Evolutionary conservation across 176 grass and related monocot species (phyloP), one percentile per base, ranked within the genome.

Genomic region (bread wheat (Triticum aestivum)): DNA sequence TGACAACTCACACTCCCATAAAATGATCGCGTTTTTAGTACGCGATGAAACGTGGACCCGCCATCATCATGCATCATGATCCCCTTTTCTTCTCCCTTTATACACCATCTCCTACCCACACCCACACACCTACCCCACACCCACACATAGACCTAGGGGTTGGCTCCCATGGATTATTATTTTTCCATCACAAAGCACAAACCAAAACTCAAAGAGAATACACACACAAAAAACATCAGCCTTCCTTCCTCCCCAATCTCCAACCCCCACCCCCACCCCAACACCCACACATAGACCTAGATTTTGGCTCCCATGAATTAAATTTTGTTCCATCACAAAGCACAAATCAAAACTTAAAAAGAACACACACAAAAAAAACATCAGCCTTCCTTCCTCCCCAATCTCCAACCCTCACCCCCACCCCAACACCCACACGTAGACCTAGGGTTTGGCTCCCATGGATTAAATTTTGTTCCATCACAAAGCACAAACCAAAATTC

Each of bases 111-210:
- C 5, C 27, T 27, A 4, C 7, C 34, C 34, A 37, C 33, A 11
- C 42, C 42, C 24, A 11, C 14, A 54, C 51, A 0, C 51, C 15
- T 15, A 17, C 49, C 15, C 14, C 41, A 44, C 42, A 44, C 42
- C 42, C 51, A 54, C 15, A 3, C 44, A 51, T 70, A 61, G 23
- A 83, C 39, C 52, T 83, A 83, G 69, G 69, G 54, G 62, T 83
- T 73, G 59, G 35, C 44, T 73, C 32, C 15, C 35, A 42, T 42
- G 1, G 4, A 18, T 3, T 64, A 24, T 17, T 64, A 26, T 27
- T 23, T 2, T 64, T 47, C 14, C 9, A 44, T 66, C 34, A 67
- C 10, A 76, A 76, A 26, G 44, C 44, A 33, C 24, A 20, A 44
- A n/a, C n/a, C 11, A 21, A 33, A 3, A 38, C 33, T 74, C 21